phyloP scores from a whole-genome alignment of 2,329 filamentous ascomycete genomes.

The Ascochyta pisi region DNA sequence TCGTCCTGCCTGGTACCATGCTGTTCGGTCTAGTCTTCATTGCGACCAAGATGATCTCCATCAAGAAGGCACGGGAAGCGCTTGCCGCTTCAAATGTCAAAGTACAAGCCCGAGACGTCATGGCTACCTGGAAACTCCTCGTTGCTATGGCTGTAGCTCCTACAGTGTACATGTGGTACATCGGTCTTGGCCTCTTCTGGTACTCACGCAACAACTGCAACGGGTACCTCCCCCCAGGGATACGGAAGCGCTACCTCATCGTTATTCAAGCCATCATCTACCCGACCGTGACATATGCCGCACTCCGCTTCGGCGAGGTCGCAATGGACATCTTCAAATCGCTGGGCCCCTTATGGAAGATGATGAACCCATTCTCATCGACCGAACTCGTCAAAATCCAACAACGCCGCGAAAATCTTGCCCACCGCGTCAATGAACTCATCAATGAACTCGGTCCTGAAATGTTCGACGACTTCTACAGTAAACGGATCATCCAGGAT shows the following conservation, averaged over 20 bases:
- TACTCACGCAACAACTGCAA: conserved; percentile 71
- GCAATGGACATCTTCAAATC: conserved; percentile 99
- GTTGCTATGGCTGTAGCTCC: conserved; percentile 50
- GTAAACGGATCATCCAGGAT: conserved; percentile 49
- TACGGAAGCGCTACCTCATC: conserved; percentile 70
- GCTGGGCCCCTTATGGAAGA: conserved; percentile 83
- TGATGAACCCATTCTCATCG: conserved; percentile 81
- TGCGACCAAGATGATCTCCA: conserved; percentile 46
- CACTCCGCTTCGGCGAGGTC: conserved; percentile 94
- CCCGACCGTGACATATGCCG: conserved; percentile 87
- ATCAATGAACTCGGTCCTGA: conserved; percentile 97
- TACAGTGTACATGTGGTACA: conserved; percentile 42
- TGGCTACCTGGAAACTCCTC: conserved; percentile 53
- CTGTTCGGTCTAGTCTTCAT: conserved; percentile 70
- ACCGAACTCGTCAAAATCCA: conserved; percentile 84
- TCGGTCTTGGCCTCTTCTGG: conserved; percentile 41
- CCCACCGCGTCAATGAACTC: conserved; percentile 82
- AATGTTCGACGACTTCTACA: conserved; percentile 85
- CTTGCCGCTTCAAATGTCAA: conserved; percentile 52
- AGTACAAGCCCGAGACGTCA: conserved; percentile 49
- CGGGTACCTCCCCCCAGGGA: conserved; percentile 79
- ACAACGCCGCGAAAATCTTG: conserved; percentile 73
- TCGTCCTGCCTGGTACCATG: conserved; percentile 83
- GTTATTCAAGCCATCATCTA: conserved; percentile 80
- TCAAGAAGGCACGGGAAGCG: conserved; percentile 48